These are phyloP conservation scores for Rosa hybrid DNA, from an alignment of 331 rosid species.

Conservation along the genomic window DNA sequence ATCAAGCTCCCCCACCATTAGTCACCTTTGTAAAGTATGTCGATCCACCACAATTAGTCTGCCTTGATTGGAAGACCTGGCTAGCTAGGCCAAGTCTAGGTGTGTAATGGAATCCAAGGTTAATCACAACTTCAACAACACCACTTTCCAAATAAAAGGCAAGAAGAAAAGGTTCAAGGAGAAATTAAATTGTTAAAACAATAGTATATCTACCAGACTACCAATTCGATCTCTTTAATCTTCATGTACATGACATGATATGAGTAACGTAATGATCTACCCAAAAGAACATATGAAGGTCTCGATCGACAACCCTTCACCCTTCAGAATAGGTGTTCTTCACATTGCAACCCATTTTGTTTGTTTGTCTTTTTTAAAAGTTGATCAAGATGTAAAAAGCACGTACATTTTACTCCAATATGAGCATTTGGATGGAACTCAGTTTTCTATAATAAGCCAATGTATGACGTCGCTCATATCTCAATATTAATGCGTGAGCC, in stretches of 20 bases:
- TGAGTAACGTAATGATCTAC: not conserved
- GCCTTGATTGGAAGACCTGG: not conserved
- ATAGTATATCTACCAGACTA: not conserved
- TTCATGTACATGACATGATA: not conserved
- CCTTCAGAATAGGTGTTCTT: not conserved
- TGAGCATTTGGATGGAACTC: too few relatives aligned
- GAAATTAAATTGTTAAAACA: not conserved
- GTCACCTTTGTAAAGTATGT: not conserved
- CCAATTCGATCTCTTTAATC: not conserved
- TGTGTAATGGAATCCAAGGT: conserved; percentile 11
- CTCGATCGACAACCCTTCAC: not conserved
- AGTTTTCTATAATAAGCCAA: too few relatives aligned
- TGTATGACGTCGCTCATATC: too few relatives aligned
- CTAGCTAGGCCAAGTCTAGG: conserved; percentile 6
- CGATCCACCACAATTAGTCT: not conserved
- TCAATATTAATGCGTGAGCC: too few relatives aligned
- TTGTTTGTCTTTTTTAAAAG: not conserved
- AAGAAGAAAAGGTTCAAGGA: not conserved
- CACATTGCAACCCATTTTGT: not conserved
- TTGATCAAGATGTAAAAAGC: too few relatives aligned
- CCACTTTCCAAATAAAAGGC: not conserved
- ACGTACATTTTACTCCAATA: too few relatives aligned
- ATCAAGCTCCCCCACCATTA: conserved; percentile 2
- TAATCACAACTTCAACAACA: not conserved
- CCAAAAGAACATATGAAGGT: not conserved